Evolutionary conservation across 2,329 filamentous ascomycete genomes (phyloP).

Genomic region (Canariomyces notabilis): DNA sequence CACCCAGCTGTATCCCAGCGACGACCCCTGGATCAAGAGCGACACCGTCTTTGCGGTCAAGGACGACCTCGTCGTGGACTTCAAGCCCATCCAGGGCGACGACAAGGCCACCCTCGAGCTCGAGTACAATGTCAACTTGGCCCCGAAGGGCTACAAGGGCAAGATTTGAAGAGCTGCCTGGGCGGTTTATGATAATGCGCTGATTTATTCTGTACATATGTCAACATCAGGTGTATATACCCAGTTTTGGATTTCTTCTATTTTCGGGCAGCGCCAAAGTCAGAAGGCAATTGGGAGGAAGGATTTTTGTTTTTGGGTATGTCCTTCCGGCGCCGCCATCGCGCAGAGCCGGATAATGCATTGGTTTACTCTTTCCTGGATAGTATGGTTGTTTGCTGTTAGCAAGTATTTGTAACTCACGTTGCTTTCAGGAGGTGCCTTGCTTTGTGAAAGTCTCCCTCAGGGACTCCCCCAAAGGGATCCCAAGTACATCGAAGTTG

Average conservation of each 20-base stretch:
- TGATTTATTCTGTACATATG: conserved; percentile 12
- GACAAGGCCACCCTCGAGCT: conserved; percentile 33
- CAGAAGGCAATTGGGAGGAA: neutral
- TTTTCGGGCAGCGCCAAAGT: too few species aligned
- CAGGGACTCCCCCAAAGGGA: too few species aligned
- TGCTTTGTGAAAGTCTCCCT: too few species aligned
- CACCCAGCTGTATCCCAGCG: conserved; percentile 68
- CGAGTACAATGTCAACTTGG: conserved; percentile 35
- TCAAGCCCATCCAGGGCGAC: conserved; percentile 29
- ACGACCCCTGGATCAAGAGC: conserved; percentile 54
- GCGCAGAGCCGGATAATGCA: too few species aligned
- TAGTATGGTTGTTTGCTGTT: too few species aligned
- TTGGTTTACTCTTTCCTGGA: too few species aligned
- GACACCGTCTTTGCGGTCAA: conserved; percentile 54
- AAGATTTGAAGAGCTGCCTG: conserved; percentile 14
- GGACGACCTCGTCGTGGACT: conserved; percentile 37
- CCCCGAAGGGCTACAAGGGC: conserved; percentile 30
- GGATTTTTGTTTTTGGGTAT: neutral
- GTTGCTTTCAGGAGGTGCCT: too few species aligned
- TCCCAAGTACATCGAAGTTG: too few species aligned
- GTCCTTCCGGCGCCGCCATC: too few species aligned
- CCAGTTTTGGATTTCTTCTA: neutral
- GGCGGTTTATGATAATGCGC: neutral
- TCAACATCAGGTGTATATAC: conserved; percentile 13
- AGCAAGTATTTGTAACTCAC: too few species aligned